These are phyloP conservation scores for Acanthamoeba royreba DNA, from an alignment of 208 protist species.

Conservation along the genomic window DNA sequence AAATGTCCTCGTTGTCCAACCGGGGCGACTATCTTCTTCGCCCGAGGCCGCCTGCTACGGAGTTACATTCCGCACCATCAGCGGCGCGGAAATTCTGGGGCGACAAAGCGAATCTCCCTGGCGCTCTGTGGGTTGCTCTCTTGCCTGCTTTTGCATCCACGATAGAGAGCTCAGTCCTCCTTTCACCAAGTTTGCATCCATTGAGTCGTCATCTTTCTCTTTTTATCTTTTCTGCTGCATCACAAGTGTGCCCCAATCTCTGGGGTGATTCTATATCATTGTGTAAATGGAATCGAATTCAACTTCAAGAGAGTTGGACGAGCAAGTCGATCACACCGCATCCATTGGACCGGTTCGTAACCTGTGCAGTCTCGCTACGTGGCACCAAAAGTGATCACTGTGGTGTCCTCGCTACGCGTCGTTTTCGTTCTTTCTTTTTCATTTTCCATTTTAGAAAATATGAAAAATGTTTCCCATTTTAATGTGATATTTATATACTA, in stretches of 20 bases:
- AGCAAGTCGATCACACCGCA: neutral
- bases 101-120: neutral
- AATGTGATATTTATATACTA: neutral
- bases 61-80: neutral
- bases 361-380: neutral
- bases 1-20: too few relatives aligned
- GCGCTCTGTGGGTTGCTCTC: neutral
- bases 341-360: neutral
- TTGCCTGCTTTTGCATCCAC: neutral
- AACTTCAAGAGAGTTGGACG: neutral
- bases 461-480: too few relatives aligned
- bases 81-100: neutral
- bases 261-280: too few relatives aligned
- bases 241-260: too few relatives aligned
- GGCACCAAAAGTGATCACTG: neutral
- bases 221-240: too few relatives aligned
- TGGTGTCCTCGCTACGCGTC: neutral
- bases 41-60: too few relatives aligned
- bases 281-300: too few relatives aligned
- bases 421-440: constrained; percentile 2
- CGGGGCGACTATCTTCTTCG: too few relatives aligned
- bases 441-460: too few relatives aligned
- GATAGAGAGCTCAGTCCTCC: too few relatives aligned
- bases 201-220: too few relatives aligned
- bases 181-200: too few relatives aligned